Conservation (phyloP, 805 yeast species). For the Cyberlindnera maclurae region DNA sequence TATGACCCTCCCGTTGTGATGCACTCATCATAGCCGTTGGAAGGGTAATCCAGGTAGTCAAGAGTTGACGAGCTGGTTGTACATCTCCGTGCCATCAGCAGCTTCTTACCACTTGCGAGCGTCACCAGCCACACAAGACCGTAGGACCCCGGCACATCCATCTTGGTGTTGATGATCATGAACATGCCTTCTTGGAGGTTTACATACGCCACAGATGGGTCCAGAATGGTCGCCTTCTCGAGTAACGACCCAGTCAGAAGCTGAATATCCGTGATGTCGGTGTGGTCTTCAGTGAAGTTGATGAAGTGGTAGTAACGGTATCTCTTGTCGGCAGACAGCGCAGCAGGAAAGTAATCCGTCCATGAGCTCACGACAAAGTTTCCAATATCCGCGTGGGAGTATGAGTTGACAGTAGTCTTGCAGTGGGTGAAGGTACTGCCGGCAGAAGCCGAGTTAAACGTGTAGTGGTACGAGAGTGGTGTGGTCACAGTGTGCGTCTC, state of each 20-base stretch:
- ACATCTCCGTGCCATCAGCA: slow-evolving; percentile 8
- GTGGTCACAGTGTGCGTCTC: slow-evolving; percentile 10
- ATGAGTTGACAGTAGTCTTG: slow-evolving; percentile 3
- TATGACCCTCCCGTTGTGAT: background rate
- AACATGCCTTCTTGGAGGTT: slow-evolving; percentile 16
- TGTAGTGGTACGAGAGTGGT: slow-evolving; percentile 3
- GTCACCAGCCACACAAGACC: slow-evolving; percentile 5
- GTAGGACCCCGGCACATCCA: background rate
- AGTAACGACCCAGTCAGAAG: slow-evolving; percentile 6
- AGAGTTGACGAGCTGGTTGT: background rate
- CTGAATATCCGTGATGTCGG: slow-evolving; percentile 13
- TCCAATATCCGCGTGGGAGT: slow-evolving; percentile 3
- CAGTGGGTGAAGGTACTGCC: slow-evolving; percentile 10
- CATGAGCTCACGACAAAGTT: slow-evolving; percentile 4
- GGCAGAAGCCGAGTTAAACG: slow-evolving; percentile 6
- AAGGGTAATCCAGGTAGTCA: slow-evolving; percentile 1
- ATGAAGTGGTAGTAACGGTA: slow-evolving; percentile 8
- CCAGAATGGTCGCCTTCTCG: background rate
- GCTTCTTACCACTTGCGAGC: slow-evolving; percentile 4
- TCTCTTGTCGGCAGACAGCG: background rate
- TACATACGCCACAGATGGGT: slow-evolving; percentile 9
- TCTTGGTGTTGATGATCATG: slow-evolving; percentile 1
- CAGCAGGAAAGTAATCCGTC: slow-evolving; percentile 4
- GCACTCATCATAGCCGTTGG: slow-evolving; percentile 6
- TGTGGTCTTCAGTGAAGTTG: slow-evolving; percentile 15